Percentiles rank a stretch among this genome's conserved stretches.
These are phyloP conservation scores for Kodamaea arcana DNA, from an alignment of 1,139 yeast species.

Conservation along the genomic window DNA sequence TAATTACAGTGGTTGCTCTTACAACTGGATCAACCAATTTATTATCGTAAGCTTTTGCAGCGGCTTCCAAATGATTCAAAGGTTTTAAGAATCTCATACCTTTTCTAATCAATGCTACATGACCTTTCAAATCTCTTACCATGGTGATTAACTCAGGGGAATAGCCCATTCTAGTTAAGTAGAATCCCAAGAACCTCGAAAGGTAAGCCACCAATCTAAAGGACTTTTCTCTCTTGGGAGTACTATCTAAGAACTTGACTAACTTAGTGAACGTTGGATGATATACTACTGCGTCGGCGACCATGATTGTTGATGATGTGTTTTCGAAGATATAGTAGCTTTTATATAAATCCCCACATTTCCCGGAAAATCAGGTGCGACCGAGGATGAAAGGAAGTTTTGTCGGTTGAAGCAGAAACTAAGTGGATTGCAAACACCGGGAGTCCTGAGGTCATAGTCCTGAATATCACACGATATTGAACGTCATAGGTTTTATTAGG, in stretches of 20 bases:
- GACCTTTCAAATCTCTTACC: constrained; percentile 51
- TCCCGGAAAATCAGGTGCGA: constrained; percentile 2
- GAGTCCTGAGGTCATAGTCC: no score
- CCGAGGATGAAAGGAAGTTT: neutral
- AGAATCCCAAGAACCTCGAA: constrained; percentile 65
- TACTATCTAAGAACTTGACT: constrained; percentile 60
- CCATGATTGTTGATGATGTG: constrained; percentile 36
- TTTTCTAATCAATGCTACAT: constrained; percentile 72
- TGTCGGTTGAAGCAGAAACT: no score
- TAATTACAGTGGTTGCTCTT: constrained; percentile 54
- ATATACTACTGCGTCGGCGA: constrained; percentile 60
- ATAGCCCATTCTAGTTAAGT: constrained; percentile 60
- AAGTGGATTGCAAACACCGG: no score
- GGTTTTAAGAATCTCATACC: constrained; percentile 85
- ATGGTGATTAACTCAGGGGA: constrained; percentile 45
- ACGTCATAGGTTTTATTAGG: no score
- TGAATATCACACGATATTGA: no score
- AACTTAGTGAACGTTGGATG: constrained; percentile 72
- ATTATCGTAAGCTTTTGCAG: constrained; percentile 66
- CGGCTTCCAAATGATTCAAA: constrained; percentile 65
- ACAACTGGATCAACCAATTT: constrained; percentile 65
- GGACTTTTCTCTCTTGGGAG: constrained; percentile 71
- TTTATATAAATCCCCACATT: constrained; percentile 7
- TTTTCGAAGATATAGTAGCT: neutral
- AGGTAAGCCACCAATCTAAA: constrained; percentile 80